Evolutionary conservation across 2,329 filamentous ascomycete genomes (phyloP).

Genomic region (Colletotrichum lini): DNA sequence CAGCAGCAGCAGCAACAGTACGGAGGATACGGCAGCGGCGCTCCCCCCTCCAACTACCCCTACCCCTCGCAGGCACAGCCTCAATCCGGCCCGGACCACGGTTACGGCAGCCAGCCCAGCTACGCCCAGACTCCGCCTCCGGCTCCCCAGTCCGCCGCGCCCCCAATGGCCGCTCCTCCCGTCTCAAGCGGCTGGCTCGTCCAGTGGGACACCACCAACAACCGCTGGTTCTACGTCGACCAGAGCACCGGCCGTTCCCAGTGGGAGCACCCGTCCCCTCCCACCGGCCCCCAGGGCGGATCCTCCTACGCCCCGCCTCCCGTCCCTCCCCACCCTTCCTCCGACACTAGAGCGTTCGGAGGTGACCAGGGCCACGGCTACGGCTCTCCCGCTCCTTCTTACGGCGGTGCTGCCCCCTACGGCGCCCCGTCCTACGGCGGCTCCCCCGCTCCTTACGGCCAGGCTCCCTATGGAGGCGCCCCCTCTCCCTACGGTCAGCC

Average conservation of each 20-base stretch:
- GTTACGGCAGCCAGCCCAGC: constrained; percentile 40
- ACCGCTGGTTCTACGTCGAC: constrained; percentile 77
- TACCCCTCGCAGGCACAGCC: constrained; percentile 42
- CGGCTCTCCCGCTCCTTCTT: constrained; percentile 40
- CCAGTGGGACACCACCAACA: constrained; percentile 73
- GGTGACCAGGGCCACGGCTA: constrained; percentile 42
- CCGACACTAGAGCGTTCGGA: constrained; percentile 40
- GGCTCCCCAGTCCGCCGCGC: constrained; percentile 51
- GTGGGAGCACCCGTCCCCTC: constrained; percentile 70
- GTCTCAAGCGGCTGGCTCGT: constrained; percentile 74
- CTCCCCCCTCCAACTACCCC: constrained; percentile 41
- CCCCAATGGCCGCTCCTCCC: constrained; percentile 46
- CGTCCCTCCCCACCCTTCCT: constrained; percentile 20
- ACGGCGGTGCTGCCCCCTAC: constrained; percentile 34
- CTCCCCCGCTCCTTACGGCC: constrained; percentile 31
- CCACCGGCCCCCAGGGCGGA: constrained; percentile 30
- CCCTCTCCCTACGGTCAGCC: constrained; percentile 43
- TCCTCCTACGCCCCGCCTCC: constrained; percentile 33
- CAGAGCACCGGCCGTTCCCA: constrained; percentile 72
- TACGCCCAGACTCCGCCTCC: constrained; percentile 40
- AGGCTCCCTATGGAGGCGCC: constrained; percentile 33
- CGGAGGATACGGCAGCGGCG: constrained; percentile 34
- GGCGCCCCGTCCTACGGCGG: constrained; percentile 35
- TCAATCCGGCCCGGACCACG: constrained; percentile 29
- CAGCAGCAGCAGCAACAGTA: constrained; percentile 43